Percentiles rank a stretch among this genome's conserved stretches.
phyloP scores from a whole-genome alignment of 1,284 basidiomycete genomes.

The Sporisorium iseilematis-ciliati region DNA sequence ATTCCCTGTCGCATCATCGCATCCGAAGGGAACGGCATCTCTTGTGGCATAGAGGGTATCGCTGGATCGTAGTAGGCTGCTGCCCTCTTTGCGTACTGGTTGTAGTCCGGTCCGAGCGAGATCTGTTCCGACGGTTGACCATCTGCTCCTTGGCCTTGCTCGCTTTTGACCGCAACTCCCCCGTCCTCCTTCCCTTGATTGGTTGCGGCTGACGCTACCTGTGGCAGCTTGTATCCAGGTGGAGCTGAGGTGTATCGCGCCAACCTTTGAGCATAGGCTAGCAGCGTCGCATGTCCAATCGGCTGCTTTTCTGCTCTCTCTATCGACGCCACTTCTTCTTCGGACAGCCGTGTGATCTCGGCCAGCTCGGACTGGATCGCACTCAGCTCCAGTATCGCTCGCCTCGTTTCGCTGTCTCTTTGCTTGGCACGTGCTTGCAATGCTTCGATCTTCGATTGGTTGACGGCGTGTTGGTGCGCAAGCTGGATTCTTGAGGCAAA shows the following conservation, averaged over 20 bases:
- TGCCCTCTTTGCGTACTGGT: constrained; percentile 51
- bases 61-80: constrained; percentile 61
- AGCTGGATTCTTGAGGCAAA: constrained; percentile 28
- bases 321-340: constrained; percentile 37
- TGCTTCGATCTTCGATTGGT: constrained; percentile 37
- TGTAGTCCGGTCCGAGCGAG: constrained; percentile 53
- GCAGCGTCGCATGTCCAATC: constrained; percentile 31
- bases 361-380: constrained; percentile 45
- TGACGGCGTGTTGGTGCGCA: constrained; percentile 47
- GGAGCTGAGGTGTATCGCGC: constrained; percentile 59
- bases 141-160: constrained; percentile 3
- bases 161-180: constrained; percentile 6
- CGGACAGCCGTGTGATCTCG: constrained; percentile 37
- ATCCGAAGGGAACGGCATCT: constrained; percentile 61
- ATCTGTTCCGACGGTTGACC: constrained; percentile 14
- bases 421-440: constrained; percentile 33
- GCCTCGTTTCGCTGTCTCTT: constrained; percentile 38
- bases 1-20: constrained; percentile 62
- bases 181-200: background rate
- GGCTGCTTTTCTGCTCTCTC: constrained; percentile 46
- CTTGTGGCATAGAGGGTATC: constrained; percentile 59
- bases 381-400: constrained; percentile 42
- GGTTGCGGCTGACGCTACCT: constrained; percentile 3
- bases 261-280: constrained; percentile 56
- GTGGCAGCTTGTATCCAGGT: constrained; percentile 52